Percentiles rank a stretch among this genome's conserved stretches.
phyloP scores from a whole-genome alignment of 352 stramenopile species.

The Hyaloperonospora brassicae region DNA sequence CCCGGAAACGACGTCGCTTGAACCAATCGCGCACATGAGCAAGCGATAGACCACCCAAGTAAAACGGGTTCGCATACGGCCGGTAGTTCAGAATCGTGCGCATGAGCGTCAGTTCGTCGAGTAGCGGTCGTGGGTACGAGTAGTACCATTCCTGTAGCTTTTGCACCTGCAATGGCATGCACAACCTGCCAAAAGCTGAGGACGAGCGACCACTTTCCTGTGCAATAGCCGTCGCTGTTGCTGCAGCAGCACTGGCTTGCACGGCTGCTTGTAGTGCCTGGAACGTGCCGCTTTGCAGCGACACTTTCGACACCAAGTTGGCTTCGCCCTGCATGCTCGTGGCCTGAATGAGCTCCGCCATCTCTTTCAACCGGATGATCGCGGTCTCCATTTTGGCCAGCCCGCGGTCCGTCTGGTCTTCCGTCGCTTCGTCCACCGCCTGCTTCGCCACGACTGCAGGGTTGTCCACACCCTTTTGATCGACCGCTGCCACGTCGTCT shows the following conservation, averaged over 20 bases:
- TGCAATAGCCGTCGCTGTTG: conserved; percentile 60
- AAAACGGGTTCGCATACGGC: conserved; percentile 63
- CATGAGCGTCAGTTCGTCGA: conserved; percentile 80
- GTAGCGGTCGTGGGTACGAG: conserved; percentile 62
- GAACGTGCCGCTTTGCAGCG: conserved; percentile 48
- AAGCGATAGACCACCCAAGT: conserved; percentile 49
- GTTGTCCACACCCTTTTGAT: conserved; percentile 2
- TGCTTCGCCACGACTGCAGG: conserved; percentile 6
- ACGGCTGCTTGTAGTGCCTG: conserved; percentile 47
- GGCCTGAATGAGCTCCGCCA: conserved; percentile 74
- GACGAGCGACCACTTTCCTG: conserved; percentile 56
- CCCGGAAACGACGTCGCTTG: conserved; percentile 71
- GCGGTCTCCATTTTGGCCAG: conserved; percentile 69
- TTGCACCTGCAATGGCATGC: conserved; percentile 59
- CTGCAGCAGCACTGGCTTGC: conserved; percentile 51
- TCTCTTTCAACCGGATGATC: conserved; percentile 57
- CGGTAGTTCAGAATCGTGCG: conserved; percentile 77
- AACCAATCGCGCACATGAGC: conserved; percentile 80
- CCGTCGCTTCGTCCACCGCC: conserved; percentile 46
- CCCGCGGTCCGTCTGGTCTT: conserved; percentile 74
- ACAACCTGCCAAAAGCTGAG: conserved; percentile 43
- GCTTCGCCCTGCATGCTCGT: conserved; percentile 82
- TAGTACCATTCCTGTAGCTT: conserved; percentile 85
- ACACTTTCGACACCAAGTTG: conserved; percentile 70
- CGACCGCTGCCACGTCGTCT: conserved; percentile 8